Percentiles rank a stretch among this genome's conserved stretches.
These are phyloP conservation scores for Pythium vanterpoolii DNA, from an alignment of 352 stramenopile species.

Conservation along the genomic window DNA sequence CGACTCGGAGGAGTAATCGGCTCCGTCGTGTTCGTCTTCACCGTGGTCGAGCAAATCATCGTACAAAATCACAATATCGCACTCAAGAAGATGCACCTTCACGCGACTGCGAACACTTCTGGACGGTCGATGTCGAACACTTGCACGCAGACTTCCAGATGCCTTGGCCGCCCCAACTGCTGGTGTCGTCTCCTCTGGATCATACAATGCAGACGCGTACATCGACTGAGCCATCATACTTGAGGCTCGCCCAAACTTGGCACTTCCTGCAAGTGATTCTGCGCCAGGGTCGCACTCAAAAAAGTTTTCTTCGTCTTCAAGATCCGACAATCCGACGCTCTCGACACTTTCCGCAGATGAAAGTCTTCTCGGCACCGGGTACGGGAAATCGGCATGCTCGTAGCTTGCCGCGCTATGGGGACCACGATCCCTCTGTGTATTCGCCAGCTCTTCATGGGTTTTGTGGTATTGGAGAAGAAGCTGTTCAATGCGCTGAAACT, in stretches of 20 bases:
- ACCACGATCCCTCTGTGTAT: conserved; percentile 5
- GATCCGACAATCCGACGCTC: conserved; percentile 73
- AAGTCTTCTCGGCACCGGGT: conserved; percentile 40
- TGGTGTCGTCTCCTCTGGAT: conserved; percentile 32
- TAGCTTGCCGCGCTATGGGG: neutral
- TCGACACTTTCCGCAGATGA: conserved; percentile 78
- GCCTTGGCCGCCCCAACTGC: neutral
- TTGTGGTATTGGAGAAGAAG: conserved; percentile 76
- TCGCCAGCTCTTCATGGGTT: conserved; percentile 61
- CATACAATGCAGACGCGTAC: conserved; percentile 74
- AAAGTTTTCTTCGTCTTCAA: conserved; percentile 83
- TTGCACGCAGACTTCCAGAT: conserved; percentile 18
- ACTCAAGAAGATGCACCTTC: conserved; percentile 80
- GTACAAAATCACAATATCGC: conserved; percentile 71
- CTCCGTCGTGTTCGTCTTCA: conserved; percentile 23
- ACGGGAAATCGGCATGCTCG: conserved; percentile 25
- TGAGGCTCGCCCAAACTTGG: conserved; percentile 27
- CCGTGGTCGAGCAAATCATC: conserved; percentile 68
- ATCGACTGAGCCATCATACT: conserved; percentile 76
- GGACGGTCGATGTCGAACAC: conserved; percentile 24
- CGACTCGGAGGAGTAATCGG: conserved; percentile 10
- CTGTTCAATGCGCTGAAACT: conserved; percentile 86
- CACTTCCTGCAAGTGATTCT: conserved; percentile 34
- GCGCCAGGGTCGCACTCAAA: conserved; percentile 78
- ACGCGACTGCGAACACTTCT: conserved; percentile 53